These are phyloP conservation scores for Phaeolepiota aurea DNA, from an alignment of 768 basidiomycete species.

Conservation along the genomic window DNA sequence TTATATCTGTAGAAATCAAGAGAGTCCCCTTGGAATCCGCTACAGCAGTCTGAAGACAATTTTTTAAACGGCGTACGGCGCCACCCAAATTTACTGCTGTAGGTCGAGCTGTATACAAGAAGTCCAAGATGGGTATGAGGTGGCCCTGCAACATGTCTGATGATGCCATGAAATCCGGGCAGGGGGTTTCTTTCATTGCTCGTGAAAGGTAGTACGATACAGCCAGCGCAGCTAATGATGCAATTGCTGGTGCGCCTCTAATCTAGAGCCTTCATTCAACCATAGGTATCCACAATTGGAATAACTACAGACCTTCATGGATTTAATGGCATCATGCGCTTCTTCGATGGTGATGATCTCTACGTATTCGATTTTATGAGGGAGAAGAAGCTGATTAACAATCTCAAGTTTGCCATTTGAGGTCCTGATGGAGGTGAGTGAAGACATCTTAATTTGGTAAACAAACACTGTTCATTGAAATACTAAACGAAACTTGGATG, in stretches of 20 bases:
- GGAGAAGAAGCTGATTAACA: constrained; percentile 83
- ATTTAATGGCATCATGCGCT: constrained; percentile 90
- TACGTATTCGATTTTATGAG: constrained; percentile 61
- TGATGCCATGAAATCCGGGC: constrained; percentile 49
- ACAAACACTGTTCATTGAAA: too few species aligned
- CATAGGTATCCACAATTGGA: constrained; percentile 2
- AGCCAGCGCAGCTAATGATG: constrained; percentile 80
- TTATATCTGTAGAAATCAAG: constrained; percentile 46
- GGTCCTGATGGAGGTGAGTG: constrained; percentile 32
- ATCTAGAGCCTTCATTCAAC: too few species aligned
- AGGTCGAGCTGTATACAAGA: constrained; percentile 82
- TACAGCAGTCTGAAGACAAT: constrained; percentile 34
- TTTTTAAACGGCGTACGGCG: constrained; percentile 66
- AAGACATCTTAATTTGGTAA: constrained; percentile 10
- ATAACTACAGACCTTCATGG: constrained; percentile 67
- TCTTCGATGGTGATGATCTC: constrained; percentile 66
- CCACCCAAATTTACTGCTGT: constrained; percentile 94
- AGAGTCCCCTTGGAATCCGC: constrained; percentile 35
- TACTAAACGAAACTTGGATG: too few species aligned
- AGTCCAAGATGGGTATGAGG: constrained; percentile 53
- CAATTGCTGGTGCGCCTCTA: constrained; percentile 93
- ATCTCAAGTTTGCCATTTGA: constrained; percentile 58
- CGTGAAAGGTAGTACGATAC: constrained; percentile 57
- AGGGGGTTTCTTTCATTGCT: constrained; percentile 34
- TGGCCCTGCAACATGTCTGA: constrained; percentile 41